Conservation (phyloP, 768 basidiomycete genomes). For the Chalciporus pseudorubinellus region DNA sequence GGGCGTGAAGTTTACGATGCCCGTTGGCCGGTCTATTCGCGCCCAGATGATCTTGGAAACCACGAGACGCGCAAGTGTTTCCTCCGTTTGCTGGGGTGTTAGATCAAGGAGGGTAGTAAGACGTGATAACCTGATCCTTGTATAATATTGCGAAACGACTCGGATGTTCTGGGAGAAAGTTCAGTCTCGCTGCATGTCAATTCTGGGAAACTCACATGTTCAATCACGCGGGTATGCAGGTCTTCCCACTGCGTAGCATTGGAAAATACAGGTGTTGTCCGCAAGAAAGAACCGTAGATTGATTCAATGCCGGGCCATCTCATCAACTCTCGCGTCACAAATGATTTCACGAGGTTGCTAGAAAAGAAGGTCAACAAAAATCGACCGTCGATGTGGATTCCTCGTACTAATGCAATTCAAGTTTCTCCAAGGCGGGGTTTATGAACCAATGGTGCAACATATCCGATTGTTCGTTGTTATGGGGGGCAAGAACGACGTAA, state of each 20-base stretch:
- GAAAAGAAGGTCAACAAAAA: conserved; percentile 10
- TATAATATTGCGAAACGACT: conserved; percentile 92
- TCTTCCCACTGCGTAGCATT: conserved; percentile 87
- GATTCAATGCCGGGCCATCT: conserved; percentile 92
- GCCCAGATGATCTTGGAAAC: conserved; percentile 93
- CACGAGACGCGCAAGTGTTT: conserved; percentile 84
- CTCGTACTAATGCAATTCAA: conserved; percentile 80
- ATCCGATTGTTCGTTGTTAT: conserved; percentile 96
- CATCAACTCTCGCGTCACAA: conserved; percentile 91
- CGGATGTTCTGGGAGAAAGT: conserved; percentile 77
- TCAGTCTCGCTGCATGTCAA: not conserved
- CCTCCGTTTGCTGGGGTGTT: conserved; percentile 76
- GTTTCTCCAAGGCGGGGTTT: conserved; percentile 75
- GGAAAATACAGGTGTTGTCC: conserved; percentile 77
- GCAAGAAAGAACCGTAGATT: conserved; percentile 83
- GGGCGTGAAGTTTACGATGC: conserved; percentile 83
- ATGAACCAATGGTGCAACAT: conserved; percentile 86
- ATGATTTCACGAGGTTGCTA: conserved; percentile 93
- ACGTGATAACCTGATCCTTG: conserved; percentile 81
- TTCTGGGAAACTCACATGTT: conserved; percentile 67
- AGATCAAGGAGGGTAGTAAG: conserved; percentile 88
- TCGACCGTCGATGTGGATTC: conserved; percentile 3
- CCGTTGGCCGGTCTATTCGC: conserved; percentile 87
- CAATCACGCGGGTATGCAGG: conserved; percentile 91
- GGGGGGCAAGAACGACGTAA: conserved; percentile 89